A percentile compares a stretch with the other conserved stretches of the same genome.
These are phyloP conservation scores for Cryptosporidium xiaoi DNA, from an alignment of 169 alveolate genomes.

Conservation along the genomic window DNA sequence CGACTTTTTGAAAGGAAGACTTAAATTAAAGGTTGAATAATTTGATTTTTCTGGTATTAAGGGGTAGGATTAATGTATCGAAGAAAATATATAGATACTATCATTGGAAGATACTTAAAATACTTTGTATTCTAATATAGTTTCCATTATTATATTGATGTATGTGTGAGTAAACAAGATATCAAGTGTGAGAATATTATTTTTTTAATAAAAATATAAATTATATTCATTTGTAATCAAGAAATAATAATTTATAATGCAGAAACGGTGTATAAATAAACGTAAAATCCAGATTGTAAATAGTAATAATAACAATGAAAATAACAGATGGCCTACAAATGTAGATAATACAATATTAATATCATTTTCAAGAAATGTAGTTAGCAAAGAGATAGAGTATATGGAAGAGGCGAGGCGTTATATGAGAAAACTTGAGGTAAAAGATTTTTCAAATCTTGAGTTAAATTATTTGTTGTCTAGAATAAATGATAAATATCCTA, in stretches of 20 bases:
- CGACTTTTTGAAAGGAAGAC: conserved; percentile 2
- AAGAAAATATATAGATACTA: no score
- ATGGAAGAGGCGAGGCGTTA: conserved; percentile 31
- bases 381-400: conserved; percentile 47
- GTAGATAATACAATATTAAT: conserved; percentile 25
- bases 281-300: neutral
- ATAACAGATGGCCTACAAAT: conserved; percentile 26
- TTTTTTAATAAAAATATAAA: no score
- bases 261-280: neutral
- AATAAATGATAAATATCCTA: conserved; percentile 33
- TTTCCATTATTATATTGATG: neutral
- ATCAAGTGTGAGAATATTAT: neutral
- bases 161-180: neutral
- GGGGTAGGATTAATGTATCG: neutral
- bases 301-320: neutral
- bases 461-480: conserved; percentile 9
- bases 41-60: neutral
- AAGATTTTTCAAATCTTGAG: neutral
- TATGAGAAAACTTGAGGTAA: neutral
- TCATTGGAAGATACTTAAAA: neutral
- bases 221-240: no score
- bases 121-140: neutral
- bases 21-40: neutral
- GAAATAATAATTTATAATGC: neutral
- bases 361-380: conserved; percentile 47